phyloP scores from a whole-genome alignment of 805 yeast genomes.

The Tetrapisispora iriomotensis region DNA sequence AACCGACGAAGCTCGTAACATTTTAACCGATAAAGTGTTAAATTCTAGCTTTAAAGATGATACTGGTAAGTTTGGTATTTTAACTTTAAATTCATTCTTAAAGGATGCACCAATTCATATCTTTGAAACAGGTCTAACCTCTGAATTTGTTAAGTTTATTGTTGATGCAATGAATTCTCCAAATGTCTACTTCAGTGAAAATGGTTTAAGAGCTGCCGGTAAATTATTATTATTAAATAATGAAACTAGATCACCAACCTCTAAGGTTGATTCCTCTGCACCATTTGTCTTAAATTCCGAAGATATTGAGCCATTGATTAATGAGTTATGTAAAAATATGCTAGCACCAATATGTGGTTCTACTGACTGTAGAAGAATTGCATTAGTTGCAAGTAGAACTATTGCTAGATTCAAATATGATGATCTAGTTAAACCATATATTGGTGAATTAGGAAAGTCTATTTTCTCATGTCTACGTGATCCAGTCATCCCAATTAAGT shows the following conservation, averaged over 20 bases:
- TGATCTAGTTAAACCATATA: conserved; percentile 40
- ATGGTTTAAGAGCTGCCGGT: conserved; percentile 72
- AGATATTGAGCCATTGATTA: conserved; percentile 34
- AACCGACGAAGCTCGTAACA: conserved; percentile 50
- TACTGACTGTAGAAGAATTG: conserved; percentile 66
- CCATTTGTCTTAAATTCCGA: conserved; percentile 37
- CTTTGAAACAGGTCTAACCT: conserved; percentile 41
- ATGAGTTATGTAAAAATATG: conserved; percentile 40
- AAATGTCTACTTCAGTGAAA: conserved; percentile 53
- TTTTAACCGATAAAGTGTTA: conserved; percentile 51
- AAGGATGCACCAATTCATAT: conserved; percentile 64
- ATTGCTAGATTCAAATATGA: conserved; percentile 53
- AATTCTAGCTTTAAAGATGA: conserved; percentile 34
- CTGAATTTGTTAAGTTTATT: conserved; percentile 42
- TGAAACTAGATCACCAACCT: conserved; percentile 32
- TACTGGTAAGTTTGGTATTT: conserved; percentile 51
- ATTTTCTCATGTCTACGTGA: conserved; percentile 81
- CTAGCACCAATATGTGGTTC: conserved; percentile 52
- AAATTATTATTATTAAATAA: conserved; percentile 54
- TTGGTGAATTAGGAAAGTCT: conserved; percentile 54
- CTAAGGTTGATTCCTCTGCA: conserved; percentile 18
- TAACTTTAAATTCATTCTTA: conserved; percentile 71
- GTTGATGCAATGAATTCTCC: conserved; percentile 33
- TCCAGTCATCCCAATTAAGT: conserved; percentile 77
- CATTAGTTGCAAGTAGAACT: conserved; percentile 69